Conservation (phyloP, 1,284 basidiomycete species). For the Boletus semigastroideus region DNA sequence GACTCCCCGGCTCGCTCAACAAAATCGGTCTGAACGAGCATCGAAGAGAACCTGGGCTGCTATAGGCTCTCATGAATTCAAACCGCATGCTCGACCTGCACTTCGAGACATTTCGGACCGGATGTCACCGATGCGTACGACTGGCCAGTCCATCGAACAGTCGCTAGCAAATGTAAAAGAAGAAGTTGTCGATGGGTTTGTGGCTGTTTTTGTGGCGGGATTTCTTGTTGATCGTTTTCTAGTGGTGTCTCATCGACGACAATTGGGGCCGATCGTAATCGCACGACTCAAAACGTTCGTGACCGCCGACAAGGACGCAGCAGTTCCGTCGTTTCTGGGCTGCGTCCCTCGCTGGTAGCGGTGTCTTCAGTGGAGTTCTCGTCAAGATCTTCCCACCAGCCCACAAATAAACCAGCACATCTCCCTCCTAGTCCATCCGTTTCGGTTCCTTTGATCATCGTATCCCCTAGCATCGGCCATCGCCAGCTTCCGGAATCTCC, state of each 20-base stretch:
- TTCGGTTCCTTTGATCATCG: not conserved
- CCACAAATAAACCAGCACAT: not conserved
- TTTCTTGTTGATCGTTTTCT: constrained; percentile 4
- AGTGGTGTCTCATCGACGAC: constrained; percentile 7
- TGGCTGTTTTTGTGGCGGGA: not conserved
- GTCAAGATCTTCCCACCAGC: not conserved
- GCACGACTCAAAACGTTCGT: not conserved
- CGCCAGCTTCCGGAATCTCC: constrained; percentile 1
- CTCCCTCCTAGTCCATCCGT: not conserved
- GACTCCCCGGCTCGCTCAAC: not conserved
- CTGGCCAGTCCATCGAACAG: not conserved
- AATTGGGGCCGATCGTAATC: not conserved
- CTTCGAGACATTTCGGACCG: not conserved
- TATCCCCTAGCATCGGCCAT: constrained; percentile 2
- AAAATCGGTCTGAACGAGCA: not conserved
- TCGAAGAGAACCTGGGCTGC: not conserved
- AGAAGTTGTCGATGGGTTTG: constrained; percentile 12
- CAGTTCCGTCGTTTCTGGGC: not conserved
- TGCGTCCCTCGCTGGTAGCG: not conserved
- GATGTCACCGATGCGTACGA: not conserved
- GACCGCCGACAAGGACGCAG: not conserved
- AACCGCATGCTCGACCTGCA: constrained; percentile 5
- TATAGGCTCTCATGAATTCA: constrained; percentile 14
- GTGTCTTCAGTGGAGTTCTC: not conserved
- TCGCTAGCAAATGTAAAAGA: not conserved